Evolutionary conservation across 2,329 filamentous ascomycete genomes (phyloP).

Genomic region (Aspergillus phoenicis): DNA sequence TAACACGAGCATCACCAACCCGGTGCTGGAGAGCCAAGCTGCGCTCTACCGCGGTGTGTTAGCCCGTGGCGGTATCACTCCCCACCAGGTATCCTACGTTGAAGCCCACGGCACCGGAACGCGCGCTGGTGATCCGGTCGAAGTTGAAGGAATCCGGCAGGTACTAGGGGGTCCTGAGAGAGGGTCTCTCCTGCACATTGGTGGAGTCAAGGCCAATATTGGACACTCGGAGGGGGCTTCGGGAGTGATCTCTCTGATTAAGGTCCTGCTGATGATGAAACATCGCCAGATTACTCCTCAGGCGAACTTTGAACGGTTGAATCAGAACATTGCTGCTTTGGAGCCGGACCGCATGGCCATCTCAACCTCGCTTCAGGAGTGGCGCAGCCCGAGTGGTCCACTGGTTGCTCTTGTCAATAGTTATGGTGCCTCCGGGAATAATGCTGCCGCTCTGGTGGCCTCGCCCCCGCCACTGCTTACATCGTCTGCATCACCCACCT

Average conservation of each 20-base stretch:
- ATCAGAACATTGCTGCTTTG: not conserved
- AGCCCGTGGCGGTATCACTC: not conserved
- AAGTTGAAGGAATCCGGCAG: not conserved
- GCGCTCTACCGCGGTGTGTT: not conserved
- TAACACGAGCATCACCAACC: not conserved
- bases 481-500: no score
- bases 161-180: not conserved
- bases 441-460: not conserved
- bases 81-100: not conserved
- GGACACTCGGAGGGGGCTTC: conserved; percentile 33
- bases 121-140: not conserved
- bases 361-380: not conserved
- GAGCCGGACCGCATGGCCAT: not conserved
- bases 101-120: not conserved
- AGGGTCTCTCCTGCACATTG: not conserved
- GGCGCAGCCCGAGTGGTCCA: not conserved
- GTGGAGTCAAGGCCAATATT: conserved; percentile 26
- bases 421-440: not conserved
- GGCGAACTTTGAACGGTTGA: conserved; percentile 5
- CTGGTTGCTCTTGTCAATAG: not conserved
- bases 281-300: conserved; percentile 9
- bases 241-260: conserved; percentile 28
- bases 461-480: not conserved
- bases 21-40: not conserved
- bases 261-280: conserved; percentile 23